Percentiles rank a stretch among this genome's conserved stretches.
Evolutionary conservation across 148 eudicot genomes (phyloP).

Genomic region (Rheum nobile): DNA sequence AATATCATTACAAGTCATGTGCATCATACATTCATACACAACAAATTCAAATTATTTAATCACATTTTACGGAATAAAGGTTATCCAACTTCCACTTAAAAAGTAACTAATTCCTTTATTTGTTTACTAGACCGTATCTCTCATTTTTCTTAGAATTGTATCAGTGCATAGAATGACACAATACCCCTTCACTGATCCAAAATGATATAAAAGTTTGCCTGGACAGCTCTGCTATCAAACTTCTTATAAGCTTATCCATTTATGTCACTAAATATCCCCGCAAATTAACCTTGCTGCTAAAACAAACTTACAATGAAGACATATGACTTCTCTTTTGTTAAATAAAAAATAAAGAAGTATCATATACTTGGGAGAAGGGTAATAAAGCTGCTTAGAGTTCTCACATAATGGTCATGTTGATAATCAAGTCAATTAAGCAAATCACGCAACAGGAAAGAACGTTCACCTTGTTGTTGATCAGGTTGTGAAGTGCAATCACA

Average conservation of each 20-base stretch:
- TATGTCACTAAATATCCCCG: too few species aligned
- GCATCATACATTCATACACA: too few species aligned
- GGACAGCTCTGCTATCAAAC: not conserved
- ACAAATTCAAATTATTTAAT: too few species aligned
- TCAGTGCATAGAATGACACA: not conserved
- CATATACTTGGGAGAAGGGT: not conserved
- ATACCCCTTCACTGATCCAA: not conserved
- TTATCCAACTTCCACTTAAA: too few species aligned
- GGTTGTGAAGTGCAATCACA: constrained; percentile 83
- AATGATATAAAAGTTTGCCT: not conserved
- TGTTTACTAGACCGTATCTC: too few species aligned
- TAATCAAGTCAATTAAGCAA: not conserved
- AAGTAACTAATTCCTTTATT: too few species aligned
- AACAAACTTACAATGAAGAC: too few species aligned
- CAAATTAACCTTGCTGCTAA: too few species aligned
- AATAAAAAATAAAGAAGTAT: not conserved
- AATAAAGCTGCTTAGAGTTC: not conserved
- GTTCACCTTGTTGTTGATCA: constrained; percentile 82
- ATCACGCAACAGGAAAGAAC: not conserved
- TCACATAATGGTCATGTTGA: not conserved
- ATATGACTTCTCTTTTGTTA: too few species aligned
- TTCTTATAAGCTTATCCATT: too few species aligned
- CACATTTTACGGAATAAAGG: too few species aligned
- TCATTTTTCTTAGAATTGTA: not conserved
- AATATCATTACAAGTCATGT: too few species aligned